A percentile compares a stretch with the other conserved stretches of the same genome.
Evolutionary conservation across 768 basidiomycete species (phyloP).

Genomic region (Boletus subcaerulescens): DNA sequence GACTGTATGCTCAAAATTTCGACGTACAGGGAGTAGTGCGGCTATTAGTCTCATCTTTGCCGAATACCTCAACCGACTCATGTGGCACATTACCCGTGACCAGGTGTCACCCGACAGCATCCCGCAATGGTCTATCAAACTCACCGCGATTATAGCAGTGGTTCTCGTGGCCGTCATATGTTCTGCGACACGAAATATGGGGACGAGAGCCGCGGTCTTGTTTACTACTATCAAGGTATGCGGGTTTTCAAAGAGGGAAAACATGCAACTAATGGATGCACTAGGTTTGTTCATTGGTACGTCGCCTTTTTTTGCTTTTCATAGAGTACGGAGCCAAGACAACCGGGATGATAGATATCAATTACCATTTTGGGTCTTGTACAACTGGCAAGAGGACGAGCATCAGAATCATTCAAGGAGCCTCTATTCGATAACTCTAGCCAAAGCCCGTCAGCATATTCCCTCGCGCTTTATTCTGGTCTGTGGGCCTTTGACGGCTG

Average conservation of each 20-base stretch:
- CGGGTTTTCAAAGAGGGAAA: conserved; percentile 1
- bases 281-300: conserved; percentile 65
- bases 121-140: conserved; percentile 89
- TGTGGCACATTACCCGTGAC: conserved; percentile 71
- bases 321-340: background rate
- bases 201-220: conserved; percentile 79
- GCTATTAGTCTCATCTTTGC: conserved; percentile 88
- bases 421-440: conserved; percentile 75
- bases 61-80: conserved; percentile 88
- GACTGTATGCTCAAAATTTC: conserved; percentile 1
- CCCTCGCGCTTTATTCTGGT: conserved; percentile 92
- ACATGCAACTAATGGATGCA: background rate
- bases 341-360: conserved; percentile 44
- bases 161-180: conserved; percentile 73
- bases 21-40: conserved; percentile 59
- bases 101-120: conserved; percentile 75
- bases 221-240: conserved; percentile 84
- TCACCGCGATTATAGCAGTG: conserved; percentile 76
- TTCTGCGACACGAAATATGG: conserved; percentile 70
- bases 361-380: conserved; percentile 79
- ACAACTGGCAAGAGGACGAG: conserved; percentile 67
- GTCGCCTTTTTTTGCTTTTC: conserved; percentile 22
- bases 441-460: conserved; percentile 78
- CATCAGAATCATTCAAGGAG: conserved; percentile 62
- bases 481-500: conserved; percentile 97